These are phyloP conservation scores for Cladophialophora exuberans DNA, from an alignment of 2,329 filamentous ascomycete species.

Conservation along the genomic window DNA sequence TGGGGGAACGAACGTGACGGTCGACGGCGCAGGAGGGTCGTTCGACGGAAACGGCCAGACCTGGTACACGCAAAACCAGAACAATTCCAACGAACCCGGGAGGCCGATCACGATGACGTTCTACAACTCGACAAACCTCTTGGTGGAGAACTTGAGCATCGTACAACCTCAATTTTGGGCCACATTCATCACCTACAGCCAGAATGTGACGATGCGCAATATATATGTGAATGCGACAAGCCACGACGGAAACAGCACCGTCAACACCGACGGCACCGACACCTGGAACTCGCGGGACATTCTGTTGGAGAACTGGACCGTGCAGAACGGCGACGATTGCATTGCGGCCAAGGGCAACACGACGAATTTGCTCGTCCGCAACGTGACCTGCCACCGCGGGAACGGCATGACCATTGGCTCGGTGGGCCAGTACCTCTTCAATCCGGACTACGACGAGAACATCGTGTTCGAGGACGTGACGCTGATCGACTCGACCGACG, in stretches of 20 bases:
- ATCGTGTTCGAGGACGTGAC: background rate
- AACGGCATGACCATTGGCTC: background rate
- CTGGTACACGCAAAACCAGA: background rate
- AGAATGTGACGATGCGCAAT: background rate
- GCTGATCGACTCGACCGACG: background rate
- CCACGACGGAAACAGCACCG: background rate
- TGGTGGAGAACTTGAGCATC: background rate
- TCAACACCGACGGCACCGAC: background rate
- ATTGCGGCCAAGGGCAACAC: background rate
- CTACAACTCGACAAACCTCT: background rate
- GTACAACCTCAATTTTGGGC: background rate
- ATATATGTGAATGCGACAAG: background rate
- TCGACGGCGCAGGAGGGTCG: background rate
- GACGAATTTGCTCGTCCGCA: background rate
- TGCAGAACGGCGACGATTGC: background rate
- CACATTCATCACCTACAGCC: background rate
- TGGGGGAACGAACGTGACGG: background rate
- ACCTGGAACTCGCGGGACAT: background rate
- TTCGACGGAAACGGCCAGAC: background rate
- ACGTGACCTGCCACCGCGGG: background rate
- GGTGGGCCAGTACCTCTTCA: background rate
- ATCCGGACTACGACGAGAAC: background rate
- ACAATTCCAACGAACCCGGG: background rate
- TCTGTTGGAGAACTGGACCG: background rate
- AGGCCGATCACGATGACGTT: background rate